Conservation (phyloP, 768 basidiomycete genomes). For the Panus rudis region DNA sequence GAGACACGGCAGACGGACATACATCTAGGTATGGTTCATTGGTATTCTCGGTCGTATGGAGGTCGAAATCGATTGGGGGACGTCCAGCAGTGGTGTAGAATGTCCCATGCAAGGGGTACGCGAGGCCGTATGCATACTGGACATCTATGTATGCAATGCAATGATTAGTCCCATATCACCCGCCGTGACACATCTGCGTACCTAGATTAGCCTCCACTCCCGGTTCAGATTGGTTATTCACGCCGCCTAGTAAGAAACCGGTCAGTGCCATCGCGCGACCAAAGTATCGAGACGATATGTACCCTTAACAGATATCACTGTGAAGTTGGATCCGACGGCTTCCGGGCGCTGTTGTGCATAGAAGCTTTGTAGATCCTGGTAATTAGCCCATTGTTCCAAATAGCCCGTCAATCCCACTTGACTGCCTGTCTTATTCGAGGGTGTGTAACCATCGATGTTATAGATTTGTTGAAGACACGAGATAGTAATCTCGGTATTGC, state of each 20-base stretch:
- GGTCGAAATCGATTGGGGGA: slow-evolving; percentile 53
- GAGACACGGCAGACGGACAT: slow-evolving; percentile 12
- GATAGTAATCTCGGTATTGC: slow-evolving; percentile 25
- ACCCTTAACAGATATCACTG: slow-evolving; percentile 51
- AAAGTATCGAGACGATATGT: background rate
- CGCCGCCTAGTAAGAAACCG: slow-evolving; percentile 36
- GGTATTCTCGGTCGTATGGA: slow-evolving; percentile 27
- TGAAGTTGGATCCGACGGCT: slow-evolving; percentile 37
- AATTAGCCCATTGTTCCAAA: slow-evolving; percentile 25
- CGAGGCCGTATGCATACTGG: slow-evolving; percentile 60
- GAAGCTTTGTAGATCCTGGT: slow-evolving; percentile 24
- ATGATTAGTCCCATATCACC: background rate
- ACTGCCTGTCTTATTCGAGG: slow-evolving; percentile 18
- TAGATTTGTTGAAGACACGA: slow-evolving; percentile 27
- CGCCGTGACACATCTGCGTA: background rate
- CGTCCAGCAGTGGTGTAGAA: slow-evolving; percentile 58
- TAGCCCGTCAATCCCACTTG: slow-evolving; percentile 28
- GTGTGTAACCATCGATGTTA: slow-evolving; percentile 22
- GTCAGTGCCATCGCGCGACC: background rate
- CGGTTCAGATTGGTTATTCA: slow-evolving; percentile 53
- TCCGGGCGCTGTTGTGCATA: slow-evolving; percentile 22
- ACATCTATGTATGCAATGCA: slow-evolving; percentile 35
- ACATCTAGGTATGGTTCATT: slow-evolving; percentile 46
- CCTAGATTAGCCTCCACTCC: slow-evolving; percentile 56
- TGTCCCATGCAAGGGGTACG: slow-evolving; percentile 51